Base-by-base conservation (phyloP, 257 asterid genomes). In the Vinca minor region DNA sequence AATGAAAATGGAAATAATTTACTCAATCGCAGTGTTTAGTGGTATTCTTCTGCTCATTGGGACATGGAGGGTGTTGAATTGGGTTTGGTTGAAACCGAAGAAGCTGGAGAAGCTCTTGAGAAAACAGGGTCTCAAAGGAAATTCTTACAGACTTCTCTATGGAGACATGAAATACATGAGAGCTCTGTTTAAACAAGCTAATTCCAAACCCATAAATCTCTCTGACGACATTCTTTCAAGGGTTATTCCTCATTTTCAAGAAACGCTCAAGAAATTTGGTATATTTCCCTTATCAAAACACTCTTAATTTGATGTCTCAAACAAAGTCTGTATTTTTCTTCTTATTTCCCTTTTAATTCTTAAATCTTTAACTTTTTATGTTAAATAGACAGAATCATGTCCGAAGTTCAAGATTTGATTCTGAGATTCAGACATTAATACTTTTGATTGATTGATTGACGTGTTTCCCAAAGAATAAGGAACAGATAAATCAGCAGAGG, bases 81-180 rank as follows among this genome's bases (percentile, higher is more conserved):
- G 69, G 69, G 52, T 65, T 5, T 65, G 69, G 62, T 49, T 65
- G n/a, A 65, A 23, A 3, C 62, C 62, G 25, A 65, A 38, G 62
- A 65, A 52, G 44, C 50, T 65, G 7, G 69, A 65, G 18, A 65
- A 17, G 62, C 25, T 7, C 0, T 62, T 65, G 5, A n/a, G 39
- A 36, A 23, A 42, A 3, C 69, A 65, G 32, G 69, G 52, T 44
- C 45, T 65, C 18, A 50, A 38, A 2, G 69, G 69, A 14, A 65
- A 50, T 53, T 59, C 69, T 50, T 52, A 65, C 39, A 65, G 62
- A 38, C 1, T 65, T 4, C 52, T 65, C 0, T 26, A 12, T 1
- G 62, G 69, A 35, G 69, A 65, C 45, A 17, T 38, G 10, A 65
- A 34, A 25, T 50, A 65, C 31, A 42, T 65, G 10, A 20, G 31